These are phyloP conservation scores for Umbelopsis sp. DNA, from an alignment of 192 early-diverging fungal genomes.

Conservation along the genomic window DNA sequence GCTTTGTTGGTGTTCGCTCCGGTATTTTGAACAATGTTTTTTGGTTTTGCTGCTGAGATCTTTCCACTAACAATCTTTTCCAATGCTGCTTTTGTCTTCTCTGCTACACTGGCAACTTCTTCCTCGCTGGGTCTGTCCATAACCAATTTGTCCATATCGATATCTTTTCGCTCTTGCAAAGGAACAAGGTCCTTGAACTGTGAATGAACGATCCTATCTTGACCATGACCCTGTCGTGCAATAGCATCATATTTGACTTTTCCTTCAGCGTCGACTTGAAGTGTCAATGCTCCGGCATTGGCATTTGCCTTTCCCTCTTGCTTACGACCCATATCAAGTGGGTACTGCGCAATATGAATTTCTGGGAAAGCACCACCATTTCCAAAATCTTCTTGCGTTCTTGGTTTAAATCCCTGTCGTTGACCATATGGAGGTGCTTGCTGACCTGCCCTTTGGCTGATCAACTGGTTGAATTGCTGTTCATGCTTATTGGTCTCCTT, in stretches of 20 bases:
- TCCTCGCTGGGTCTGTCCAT: slow-evolving; percentile 81
- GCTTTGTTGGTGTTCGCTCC: slow-evolving; percentile 55
- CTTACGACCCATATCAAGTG: slow-evolving; percentile 90
- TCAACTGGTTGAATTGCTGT: slow-evolving; percentile 39
- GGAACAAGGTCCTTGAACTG: slow-evolving; percentile 83
- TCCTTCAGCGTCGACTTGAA: slow-evolving; percentile 90
- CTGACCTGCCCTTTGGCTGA: slow-evolving; percentile 21
- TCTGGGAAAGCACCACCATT: slow-evolving; percentile 98
- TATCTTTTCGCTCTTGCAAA: slow-evolving; percentile 64
- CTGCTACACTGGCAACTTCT: slow-evolving; percentile 75
- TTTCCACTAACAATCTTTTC: slow-evolving; percentile 85
- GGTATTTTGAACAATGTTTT: slow-evolving; percentile 42
- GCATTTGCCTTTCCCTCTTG: slow-evolving; percentile 46
- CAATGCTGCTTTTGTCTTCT: slow-evolving; percentile 87
- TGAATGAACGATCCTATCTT: slow-evolving; percentile 78
- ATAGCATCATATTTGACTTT: slow-evolving; percentile 90
- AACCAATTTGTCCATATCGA: slow-evolving; percentile 67
- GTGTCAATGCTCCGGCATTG: slow-evolving; percentile 69
- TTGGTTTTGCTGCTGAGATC: slow-evolving; percentile 68
- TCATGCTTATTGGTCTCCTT: slow-evolving; percentile 31
- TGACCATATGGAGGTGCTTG: slow-evolving; percentile 77
- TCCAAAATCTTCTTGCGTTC: slow-evolving; percentile 84
- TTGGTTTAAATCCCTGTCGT: slow-evolving; percentile 79
- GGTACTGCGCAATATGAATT: slow-evolving; percentile 90
- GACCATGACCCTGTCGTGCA: slow-evolving; percentile 73